Conservation (phyloP, 352 stramenopile genomes). For the Pythium rhizo-oryzae region DNA sequence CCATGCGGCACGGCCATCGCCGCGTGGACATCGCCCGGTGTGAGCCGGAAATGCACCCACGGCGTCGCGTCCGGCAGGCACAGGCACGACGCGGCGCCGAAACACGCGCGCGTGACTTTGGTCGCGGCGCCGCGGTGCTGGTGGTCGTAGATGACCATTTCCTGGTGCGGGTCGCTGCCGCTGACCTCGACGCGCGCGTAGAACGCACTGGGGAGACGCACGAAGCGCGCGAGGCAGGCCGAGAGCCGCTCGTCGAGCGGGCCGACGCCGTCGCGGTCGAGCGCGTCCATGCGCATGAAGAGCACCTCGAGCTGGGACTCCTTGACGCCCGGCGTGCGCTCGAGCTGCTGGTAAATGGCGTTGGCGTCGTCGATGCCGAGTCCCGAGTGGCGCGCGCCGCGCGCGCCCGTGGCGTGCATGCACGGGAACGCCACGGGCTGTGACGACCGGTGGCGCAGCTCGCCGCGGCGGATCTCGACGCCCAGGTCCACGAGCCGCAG, state of each 20-base stretch:
- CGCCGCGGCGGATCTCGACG: slow-evolving; percentile 72
- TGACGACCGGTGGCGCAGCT: slow-evolving; percentile 59
- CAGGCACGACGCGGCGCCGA: slow-evolving; percentile 39
- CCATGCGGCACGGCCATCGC: background rate
- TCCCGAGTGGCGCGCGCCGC: slow-evolving; percentile 60
- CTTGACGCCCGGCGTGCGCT: slow-evolving; percentile 40
- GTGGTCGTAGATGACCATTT: slow-evolving; percentile 32
- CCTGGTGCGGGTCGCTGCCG: slow-evolving; percentile 60
- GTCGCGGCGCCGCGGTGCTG: slow-evolving; percentile 6
- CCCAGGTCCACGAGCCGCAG: slow-evolving; percentile 65
- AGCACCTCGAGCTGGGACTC: slow-evolving; percentile 43
- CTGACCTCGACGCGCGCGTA: slow-evolving; percentile 56
- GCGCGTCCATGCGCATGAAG: slow-evolving; percentile 59
- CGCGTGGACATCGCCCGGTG: slow-evolving; percentile 16
- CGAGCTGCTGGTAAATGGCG: slow-evolving; percentile 50
- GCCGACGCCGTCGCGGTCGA: slow-evolving; percentile 64
- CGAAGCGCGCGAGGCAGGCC: slow-evolving; percentile 44
- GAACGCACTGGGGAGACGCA: slow-evolving; percentile 38
- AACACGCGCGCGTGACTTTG: slow-evolving; percentile 47
- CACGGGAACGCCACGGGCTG: slow-evolving; percentile 41
- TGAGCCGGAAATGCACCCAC: slow-evolving; percentile 57
- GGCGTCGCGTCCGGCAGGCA: slow-evolving; percentile 54
- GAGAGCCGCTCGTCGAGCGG: slow-evolving; percentile 55
- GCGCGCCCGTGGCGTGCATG: slow-evolving; percentile 67
- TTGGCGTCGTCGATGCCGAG: slow-evolving; percentile 82